A percentile compares a stretch with the other conserved stretches of the same genome.
Conservation (phyloP, 2,329 filamentous ascomycete genomes). For the Hirsutella rhossiliensis region DNA sequence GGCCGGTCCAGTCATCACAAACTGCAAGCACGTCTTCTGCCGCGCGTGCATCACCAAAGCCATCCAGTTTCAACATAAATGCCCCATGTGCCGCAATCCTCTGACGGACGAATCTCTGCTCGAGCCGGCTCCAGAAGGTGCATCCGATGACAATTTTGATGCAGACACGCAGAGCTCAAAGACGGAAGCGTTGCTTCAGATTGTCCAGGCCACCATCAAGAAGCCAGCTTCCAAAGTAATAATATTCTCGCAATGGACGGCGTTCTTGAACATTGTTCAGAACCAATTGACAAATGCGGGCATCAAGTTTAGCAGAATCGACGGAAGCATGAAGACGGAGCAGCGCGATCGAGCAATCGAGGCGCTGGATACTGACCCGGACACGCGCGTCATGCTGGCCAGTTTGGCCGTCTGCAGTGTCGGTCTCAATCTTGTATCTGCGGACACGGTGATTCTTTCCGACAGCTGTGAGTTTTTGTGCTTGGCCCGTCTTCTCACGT, state of each 20-base stretch:
- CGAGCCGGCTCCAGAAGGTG: conserved; percentile 47
- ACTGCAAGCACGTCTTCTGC: conserved; percentile 75
- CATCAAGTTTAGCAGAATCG: conserved; percentile 59
- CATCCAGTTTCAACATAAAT: conserved; percentile 65
- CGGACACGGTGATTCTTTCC: conserved; percentile 72
- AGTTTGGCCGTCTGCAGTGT: conserved; percentile 75
- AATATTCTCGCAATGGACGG: conserved; percentile 68
- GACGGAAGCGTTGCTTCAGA: conserved; percentile 65
- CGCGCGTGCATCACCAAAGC: conserved; percentile 60
- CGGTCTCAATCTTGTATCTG: conserved; percentile 74
- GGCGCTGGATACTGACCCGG: conserved; percentile 52
- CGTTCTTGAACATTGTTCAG: conserved; percentile 61
- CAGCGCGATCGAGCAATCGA: conserved; percentile 62
- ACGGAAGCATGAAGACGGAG: conserved; percentile 63
- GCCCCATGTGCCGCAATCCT: conserved; percentile 69
- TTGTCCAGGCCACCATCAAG: conserved; percentile 56
- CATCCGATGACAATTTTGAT: conserved; percentile 41
- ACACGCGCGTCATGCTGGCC: conserved; percentile 67
- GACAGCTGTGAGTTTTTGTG: conserved; percentile 51
- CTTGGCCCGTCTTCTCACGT: not conserved
- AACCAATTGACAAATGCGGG: conserved; percentile 48
- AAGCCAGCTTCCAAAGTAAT: conserved; percentile 57
- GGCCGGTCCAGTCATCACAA: conserved; percentile 66
- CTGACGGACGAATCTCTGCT: conserved; percentile 49
- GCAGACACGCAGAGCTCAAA: conserved; percentile 63